Conservation (phyloP, 192 early-diverging fungal genomes). For the Umbelopsis sp. region DNA sequence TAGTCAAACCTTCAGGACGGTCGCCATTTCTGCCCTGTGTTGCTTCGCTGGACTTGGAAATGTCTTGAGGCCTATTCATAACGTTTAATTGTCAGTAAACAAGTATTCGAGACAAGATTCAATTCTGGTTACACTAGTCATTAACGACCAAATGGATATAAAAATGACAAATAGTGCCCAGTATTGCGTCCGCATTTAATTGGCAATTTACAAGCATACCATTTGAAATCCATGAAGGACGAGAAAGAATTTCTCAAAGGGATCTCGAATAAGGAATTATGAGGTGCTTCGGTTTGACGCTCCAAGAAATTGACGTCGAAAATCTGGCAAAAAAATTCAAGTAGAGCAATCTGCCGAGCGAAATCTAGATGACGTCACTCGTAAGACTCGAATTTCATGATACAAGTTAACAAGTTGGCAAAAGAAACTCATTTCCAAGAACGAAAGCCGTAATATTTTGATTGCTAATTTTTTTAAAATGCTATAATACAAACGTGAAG, state of each 20-base stretch:
- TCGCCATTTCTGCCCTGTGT: not conserved
- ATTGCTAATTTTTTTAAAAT: too few relatives aligned
- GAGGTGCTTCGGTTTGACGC: not conserved
- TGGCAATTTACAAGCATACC: not conserved
- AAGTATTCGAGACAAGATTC: not conserved
- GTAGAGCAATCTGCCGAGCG: too few relatives aligned
- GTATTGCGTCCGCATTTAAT: not conserved
- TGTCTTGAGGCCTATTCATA: slow-evolving; percentile 11
- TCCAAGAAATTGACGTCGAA: not conserved
- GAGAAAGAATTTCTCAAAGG: slow-evolving; percentile 19
- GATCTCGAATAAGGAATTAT: slow-evolving; percentile 10
- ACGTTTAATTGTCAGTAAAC: not conserved
- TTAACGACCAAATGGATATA: not conserved
- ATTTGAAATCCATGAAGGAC: slow-evolving; percentile 18
- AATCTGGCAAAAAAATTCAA: too few relatives aligned
- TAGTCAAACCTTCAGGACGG: not conserved
- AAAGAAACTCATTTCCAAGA: too few relatives aligned
- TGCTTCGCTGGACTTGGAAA: slow-evolving; percentile 9
- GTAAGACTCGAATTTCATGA: too few relatives aligned
- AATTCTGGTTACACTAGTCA: not conserved
- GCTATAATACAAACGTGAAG: too few relatives aligned
- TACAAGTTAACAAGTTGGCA: too few relatives aligned
- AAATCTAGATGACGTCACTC: too few relatives aligned
- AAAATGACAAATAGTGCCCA: not conserved
- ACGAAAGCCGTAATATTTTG: too few relatives aligned